Conservation (phyloP, 441 rosid species). For the Pelargonium exstipulatum region DNA sequence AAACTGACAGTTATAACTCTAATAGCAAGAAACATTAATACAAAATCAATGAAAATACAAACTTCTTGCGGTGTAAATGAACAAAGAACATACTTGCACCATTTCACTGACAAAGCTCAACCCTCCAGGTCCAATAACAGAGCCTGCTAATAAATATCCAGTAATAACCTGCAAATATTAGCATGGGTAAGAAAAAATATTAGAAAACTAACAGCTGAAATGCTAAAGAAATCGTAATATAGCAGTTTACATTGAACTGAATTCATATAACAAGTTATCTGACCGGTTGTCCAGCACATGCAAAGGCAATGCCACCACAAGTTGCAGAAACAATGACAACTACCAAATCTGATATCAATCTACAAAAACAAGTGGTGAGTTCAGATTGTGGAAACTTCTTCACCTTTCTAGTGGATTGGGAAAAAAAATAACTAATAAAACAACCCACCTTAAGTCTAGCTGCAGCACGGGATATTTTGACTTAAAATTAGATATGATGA, state of each 20-base stretch:
- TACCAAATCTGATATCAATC: conserved; percentile 31
- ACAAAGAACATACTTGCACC: conserved; percentile 75
- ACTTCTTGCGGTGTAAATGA: conserved; percentile 4
- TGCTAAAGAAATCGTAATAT: conserved; percentile 28
- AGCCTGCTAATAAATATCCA: conserved; percentile 91
- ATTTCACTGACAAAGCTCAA: conserved; percentile 91
- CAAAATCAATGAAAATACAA: neutral
- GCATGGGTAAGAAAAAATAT: conserved; percentile 3
- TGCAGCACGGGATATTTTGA: conserved; percentile 29
- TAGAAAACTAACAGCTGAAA: conserved; percentile 17
- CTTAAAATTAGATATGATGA: conserved; percentile 29
- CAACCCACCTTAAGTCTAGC: conserved; percentile 26
- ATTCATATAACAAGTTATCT: conserved; percentile 25
- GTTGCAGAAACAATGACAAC: conserved; percentile 70
- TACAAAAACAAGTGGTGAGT: neutral
- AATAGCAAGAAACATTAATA: neutral
- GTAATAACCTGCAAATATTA: conserved; percentile 67
- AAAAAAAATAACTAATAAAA: neutral
- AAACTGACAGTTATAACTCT: neutral
- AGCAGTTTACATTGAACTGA: conserved; percentile 28
- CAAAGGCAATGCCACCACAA: conserved; percentile 98
- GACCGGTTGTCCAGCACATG: conserved; percentile 98
- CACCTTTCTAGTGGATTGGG: conserved; percentile 12
- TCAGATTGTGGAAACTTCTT: neutral
- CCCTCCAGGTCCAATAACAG: conserved; percentile 92